These are phyloP conservation scores for Mucor mucedo DNA, from an alignment of 371 early-diverging fungal species.

Conservation along the genomic window DNA sequence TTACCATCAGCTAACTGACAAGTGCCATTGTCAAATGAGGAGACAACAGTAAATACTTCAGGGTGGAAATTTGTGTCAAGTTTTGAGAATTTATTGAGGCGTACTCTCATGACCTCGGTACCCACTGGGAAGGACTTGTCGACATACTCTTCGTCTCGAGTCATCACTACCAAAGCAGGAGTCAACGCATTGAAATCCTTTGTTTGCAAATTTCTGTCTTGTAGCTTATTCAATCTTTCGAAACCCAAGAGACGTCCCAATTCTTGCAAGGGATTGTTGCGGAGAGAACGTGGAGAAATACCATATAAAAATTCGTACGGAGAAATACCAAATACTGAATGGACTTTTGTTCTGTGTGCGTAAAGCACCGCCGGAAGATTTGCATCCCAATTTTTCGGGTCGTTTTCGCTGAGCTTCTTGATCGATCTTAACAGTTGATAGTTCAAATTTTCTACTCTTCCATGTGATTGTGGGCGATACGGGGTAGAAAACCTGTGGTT, in stretches of 20 bases:
- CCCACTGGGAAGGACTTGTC: not conserved
- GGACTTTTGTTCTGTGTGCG: conserved; percentile 12
- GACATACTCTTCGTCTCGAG: too few relatives aligned
- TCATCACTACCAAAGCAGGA: too few relatives aligned
- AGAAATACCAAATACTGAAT: not conserved
- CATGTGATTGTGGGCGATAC: conserved; percentile 28
- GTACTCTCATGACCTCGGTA: not conserved
- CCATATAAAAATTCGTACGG: conserved; percentile 7
- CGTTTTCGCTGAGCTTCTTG: conserved; percentile 2
- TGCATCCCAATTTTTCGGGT: conserved; percentile 1
- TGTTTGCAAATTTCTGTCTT: not conserved
- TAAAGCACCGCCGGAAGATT: conserved; percentile 3
- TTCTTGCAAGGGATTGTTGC: conserved; percentile 7
- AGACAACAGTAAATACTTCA: conserved; percentile 1
- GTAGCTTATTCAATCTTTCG: not conserved
- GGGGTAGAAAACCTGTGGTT: conserved; percentile 15
- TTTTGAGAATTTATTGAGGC: conserved; percentile 6
- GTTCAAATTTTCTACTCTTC: conserved; percentile 25
- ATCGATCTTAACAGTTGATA: conserved; percentile 17
- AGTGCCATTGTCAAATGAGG: conserved; percentile 1
- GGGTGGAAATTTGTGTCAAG: conserved; percentile 1
- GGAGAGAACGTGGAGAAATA: not conserved
- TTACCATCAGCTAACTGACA: conserved; percentile 8
- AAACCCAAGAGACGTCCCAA: conserved; percentile 2
- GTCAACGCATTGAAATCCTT: not conserved